A percentile compares a stretch with the other conserved stretches of the same genome.
phyloP scores from a whole-genome alignment of 2,329 filamentous ascomycete genomes.

The Epichloe festucae region DNA sequence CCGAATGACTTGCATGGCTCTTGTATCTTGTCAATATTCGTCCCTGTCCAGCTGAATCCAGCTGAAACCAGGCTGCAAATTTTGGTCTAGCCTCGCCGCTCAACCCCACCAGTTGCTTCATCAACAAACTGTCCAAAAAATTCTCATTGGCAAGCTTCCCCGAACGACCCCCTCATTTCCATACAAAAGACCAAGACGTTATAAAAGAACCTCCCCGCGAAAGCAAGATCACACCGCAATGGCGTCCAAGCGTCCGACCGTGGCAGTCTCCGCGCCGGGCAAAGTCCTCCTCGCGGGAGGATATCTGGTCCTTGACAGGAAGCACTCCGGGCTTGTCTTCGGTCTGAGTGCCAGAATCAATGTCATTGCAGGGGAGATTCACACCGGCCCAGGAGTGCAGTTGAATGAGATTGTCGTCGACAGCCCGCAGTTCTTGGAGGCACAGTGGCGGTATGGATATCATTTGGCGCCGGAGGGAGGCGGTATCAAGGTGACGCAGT shows the following conservation, averaged over 20 bases:
- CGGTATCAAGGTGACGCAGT: constrained; percentile 70
- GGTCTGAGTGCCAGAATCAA: constrained; percentile 57
- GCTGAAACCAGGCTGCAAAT: neutral
- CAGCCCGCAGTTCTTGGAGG: constrained; percentile 82
- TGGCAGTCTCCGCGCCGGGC: constrained; percentile 76
- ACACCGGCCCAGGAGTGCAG: constrained; percentile 49
- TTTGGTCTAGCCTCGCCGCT: neutral
- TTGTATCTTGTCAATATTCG: neutral
- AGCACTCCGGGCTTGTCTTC: constrained; percentile 65
- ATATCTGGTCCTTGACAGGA: constrained; percentile 83
- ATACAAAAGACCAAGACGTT: too few relatives aligned
- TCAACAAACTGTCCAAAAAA: neutral
- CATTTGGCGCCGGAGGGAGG: constrained; percentile 55
- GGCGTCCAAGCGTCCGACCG: constrained; percentile 19
- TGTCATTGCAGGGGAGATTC: constrained; percentile 44
- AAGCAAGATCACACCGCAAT: neutral
- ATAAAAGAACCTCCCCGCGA: neutral
- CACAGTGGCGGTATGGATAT: constrained; percentile 80
- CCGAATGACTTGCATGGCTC: neutral
- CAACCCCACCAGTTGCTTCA: neutral
- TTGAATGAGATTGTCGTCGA: constrained; percentile 66
- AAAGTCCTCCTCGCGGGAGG: constrained; percentile 93
- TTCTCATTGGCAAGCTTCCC: neutral
- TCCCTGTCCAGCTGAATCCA: neutral
- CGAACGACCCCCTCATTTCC: neutral